A percentile compares a stretch with the other conserved stretches of the same genome.
phyloP scores from a whole-genome alignment of 768 basidiomycete genomes.

The Phanerochaete sordida region DNA sequence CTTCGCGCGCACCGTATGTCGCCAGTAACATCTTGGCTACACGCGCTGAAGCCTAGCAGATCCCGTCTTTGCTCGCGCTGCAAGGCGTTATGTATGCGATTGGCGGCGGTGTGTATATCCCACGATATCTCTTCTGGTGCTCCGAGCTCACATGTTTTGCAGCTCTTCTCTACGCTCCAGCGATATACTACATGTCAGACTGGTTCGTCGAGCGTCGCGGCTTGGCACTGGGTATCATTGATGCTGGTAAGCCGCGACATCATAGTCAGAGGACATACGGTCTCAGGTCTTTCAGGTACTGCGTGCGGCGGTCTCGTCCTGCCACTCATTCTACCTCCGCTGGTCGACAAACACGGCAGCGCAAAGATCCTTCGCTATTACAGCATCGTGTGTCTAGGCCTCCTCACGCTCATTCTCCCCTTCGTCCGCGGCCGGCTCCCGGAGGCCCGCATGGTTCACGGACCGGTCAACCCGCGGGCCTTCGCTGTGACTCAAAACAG shows the following conservation, averaged over 20 bases:
- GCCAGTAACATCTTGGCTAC: background rate
- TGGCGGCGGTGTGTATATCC: conserved; percentile 21
- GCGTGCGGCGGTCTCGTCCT: conserved; percentile 25
- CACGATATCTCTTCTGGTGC: background rate
- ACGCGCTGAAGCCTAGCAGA: background rate
- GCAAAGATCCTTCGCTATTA: conserved; percentile 19
- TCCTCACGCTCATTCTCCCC: conserved; percentile 12
- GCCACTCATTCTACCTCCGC: conserved; percentile 23
- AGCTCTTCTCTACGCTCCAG: conserved; percentile 26
- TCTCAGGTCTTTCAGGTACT: conserved; percentile 17
- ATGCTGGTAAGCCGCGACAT: conserved; percentile 20
- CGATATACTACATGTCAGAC: conserved; percentile 27
- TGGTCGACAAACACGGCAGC: conserved; percentile 21
- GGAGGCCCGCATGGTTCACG: conserved; percentile 17
- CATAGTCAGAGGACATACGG: background rate
- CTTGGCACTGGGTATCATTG: conserved; percentile 30
- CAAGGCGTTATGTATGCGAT: conserved; percentile 28
- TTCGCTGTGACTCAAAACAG: no score
- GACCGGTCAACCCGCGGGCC: conserved; percentile 6
- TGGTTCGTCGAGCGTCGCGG: conserved; percentile 30
- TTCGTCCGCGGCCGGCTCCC: conserved; percentile 27
- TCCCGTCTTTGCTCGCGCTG: conserved; percentile 10
- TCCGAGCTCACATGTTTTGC: background rate
- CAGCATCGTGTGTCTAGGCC: conserved; percentile 15
- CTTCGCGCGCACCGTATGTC: conserved; percentile 12